These are phyloP conservation scores for Silene coronaria DNA, from an alignment of 179 eudicot species.

Conservation along the genomic window DNA sequence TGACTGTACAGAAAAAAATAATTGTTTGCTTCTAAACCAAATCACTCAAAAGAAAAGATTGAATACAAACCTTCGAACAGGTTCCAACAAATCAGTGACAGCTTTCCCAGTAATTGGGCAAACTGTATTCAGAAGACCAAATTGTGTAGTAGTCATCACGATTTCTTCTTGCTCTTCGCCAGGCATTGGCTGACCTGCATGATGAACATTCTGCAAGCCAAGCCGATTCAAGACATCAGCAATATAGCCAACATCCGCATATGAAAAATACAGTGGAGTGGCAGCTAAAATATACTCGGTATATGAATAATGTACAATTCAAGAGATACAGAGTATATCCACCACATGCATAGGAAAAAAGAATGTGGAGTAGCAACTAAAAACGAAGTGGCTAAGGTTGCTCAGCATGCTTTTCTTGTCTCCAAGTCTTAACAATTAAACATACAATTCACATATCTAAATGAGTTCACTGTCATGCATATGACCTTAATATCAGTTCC, in stretches of 20 bases:
- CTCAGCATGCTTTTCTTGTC: neutral
- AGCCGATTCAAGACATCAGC: constrained; percentile 7
- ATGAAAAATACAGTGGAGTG: neutral
- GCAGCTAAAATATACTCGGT: neutral
- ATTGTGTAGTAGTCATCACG: constrained; percentile 74
- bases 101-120: constrained; percentile 83
- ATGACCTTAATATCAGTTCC: too few relatives aligned
- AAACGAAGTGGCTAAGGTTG: neutral
- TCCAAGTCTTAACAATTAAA: neutral
- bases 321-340: neutral
- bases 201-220: constrained; percentile 69
- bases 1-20: neutral
- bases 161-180: constrained; percentile 94
- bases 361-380: neutral
- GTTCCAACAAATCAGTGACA: constrained; percentile 55
- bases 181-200: constrained; percentile 88
- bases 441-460: neutral
- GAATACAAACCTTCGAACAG: constrained; percentile 68
- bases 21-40: neutral
- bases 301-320: neutral
- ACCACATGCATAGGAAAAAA: neutral
- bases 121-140: constrained; percentile 43
- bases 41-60: neutral
- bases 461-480: neutral
- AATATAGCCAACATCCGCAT: neutral